These are phyloP conservation scores for Cryptococcus hybrid DNA, from an alignment of 1,284 basidiomycete species.

Conservation along the genomic window DNA sequence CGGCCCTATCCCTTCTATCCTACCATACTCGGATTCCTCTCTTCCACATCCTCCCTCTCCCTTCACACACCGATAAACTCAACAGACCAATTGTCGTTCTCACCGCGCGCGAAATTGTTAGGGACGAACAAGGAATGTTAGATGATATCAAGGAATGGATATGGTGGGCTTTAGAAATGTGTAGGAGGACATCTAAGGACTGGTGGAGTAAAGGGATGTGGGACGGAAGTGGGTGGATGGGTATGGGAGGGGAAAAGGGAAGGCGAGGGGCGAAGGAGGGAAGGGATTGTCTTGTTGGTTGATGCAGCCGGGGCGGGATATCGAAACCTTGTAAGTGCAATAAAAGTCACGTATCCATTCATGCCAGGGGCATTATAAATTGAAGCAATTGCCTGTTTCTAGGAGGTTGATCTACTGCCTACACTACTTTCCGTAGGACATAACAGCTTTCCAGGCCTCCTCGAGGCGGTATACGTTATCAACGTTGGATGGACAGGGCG, in stretches of 20 bases:
- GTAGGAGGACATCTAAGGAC: conserved; percentile 34
- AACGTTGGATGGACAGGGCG: conserved; percentile 55
- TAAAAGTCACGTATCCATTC: not conserved
- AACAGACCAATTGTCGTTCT: conserved; percentile 44
- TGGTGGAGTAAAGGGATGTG: conserved; percentile 28
- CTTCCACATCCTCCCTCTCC: conserved; percentile 39
- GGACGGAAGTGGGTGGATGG: conserved; percentile 4
- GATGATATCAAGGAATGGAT: conserved; percentile 43
- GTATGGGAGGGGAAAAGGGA: conserved; percentile 6
- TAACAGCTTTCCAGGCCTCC: conserved; percentile 47
- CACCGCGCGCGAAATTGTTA: conserved; percentile 28
- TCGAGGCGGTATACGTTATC: conserved; percentile 51
- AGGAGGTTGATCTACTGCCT: conserved; percentile 50
- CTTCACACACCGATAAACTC: conserved; percentile 29
- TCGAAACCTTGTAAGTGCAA: conserved; percentile 42
- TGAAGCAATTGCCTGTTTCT: not conserved
- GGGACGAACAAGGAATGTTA: conserved; percentile 36
- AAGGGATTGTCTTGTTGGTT: conserved; percentile 41
- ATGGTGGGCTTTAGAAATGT: conserved; percentile 46
- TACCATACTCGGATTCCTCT: conserved; percentile 27
- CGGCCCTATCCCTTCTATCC: conserved; percentile 25
- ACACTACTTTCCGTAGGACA: conserved; percentile 42
- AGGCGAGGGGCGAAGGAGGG: conserved; percentile 19
- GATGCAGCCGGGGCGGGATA: conserved; percentile 47
- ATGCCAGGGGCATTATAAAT: not conserved